These are phyloP conservation scores for Malus sylvestris DNA, from an alignment of 306 rosid species.

Conservation along the genomic window DNA sequence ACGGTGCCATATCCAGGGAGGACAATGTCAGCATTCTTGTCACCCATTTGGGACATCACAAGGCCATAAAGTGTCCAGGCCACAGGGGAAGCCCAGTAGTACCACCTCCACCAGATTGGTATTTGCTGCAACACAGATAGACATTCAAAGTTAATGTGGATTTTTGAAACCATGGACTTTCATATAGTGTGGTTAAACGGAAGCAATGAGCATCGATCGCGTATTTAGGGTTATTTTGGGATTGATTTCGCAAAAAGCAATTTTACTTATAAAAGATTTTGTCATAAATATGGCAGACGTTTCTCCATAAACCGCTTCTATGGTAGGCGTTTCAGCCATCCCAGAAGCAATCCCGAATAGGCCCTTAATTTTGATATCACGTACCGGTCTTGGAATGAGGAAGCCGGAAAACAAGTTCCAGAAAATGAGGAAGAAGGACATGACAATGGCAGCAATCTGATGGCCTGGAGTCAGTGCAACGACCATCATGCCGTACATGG, in stretches of 20 bases:
- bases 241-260: background rate
- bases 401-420: constrained; percentile 47
- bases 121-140: constrained; percentile 23
- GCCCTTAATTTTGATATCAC: background rate
- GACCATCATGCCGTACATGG: constrained; percentile 44
- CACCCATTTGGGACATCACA: constrained; percentile 35
- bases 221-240: background rate
- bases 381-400: constrained; percentile 33
- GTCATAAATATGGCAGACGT: too few species aligned
- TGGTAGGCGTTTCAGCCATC: too few species aligned
- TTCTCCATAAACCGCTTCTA: too few species aligned
- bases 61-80: constrained; percentile 45
- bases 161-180: background rate
- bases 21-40: constrained; percentile 12
- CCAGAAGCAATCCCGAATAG: background rate
- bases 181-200: too few species aligned
- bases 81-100: constrained; percentile 42
- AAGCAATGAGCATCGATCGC: background rate
- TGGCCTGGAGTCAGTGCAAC: constrained; percentile 42
- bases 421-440: constrained; percentile 36
- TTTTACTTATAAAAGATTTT: too few species aligned
- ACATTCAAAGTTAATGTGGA: background rate
- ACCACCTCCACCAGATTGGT: constrained; percentile 57
- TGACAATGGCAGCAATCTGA: constrained; percentile 37
- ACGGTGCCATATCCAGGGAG: constrained; percentile 21